phyloP scores from a whole-genome alignment of 2,329 filamentous ascomycete species.

The Cladosporium oxysporum region DNA sequence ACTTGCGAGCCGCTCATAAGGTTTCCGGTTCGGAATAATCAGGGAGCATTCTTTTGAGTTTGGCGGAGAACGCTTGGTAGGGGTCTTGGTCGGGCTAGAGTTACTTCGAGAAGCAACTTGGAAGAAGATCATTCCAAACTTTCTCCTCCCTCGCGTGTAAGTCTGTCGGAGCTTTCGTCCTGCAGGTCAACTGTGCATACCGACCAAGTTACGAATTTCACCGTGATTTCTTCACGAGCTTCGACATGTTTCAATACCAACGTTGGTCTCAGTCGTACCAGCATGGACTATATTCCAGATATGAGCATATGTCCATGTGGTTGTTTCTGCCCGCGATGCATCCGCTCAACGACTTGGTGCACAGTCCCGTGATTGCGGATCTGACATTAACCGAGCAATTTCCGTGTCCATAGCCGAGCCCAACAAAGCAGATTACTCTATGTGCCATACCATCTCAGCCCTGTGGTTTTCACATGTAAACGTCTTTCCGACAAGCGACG shows the following conservation, averaged over 20 bases:
- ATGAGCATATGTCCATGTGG: neutral
- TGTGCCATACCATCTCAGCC: neutral
- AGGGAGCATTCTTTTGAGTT: conserved; percentile 9
- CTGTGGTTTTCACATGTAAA: neutral
- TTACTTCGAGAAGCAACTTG: conserved; percentile 19
- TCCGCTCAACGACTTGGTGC: conserved; percentile 2
- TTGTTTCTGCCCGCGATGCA: conserved; percentile 1
- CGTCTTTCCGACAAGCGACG: neutral
- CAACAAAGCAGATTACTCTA: neutral
- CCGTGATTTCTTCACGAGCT: conserved; percentile 1
- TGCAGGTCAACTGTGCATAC: conserved; percentile 7
- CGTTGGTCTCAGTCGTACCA: neutral
- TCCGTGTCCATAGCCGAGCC: neutral
- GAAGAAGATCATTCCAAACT: neutral
- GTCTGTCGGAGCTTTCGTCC: neutral
- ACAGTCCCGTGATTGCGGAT: neutral
- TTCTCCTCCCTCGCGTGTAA: neutral
- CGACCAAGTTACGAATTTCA: neutral
- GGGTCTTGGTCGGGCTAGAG: neutral
- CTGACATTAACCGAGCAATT: neutral
- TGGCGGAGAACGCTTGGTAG: conserved; percentile 14
- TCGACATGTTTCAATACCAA: neutral
- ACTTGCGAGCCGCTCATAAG: neutral
- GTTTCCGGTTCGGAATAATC: conserved; percentile 14
- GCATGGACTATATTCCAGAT: neutral